Evolutionary conservation across 305 asterid species (phyloP), one percentile per base, ranked within the genome.

Genomic region (Rubia peregrina): DNA sequence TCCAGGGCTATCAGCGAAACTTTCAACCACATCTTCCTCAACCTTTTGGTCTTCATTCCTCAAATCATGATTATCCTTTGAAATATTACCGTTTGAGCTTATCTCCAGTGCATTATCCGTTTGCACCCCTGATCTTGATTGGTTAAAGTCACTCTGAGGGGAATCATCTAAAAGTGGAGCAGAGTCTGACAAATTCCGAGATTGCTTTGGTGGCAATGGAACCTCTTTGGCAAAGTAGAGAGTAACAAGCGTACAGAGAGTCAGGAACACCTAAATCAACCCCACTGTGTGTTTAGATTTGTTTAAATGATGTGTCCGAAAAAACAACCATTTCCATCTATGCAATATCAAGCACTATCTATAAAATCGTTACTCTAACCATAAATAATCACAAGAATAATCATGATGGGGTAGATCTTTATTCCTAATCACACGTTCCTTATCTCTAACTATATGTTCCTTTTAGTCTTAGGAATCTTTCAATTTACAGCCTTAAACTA

Each of bases 151-250:
- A 65, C 78, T 79, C 74, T 71, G 78, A 60, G 79, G 85, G 51
- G 75, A 79, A 80, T 85, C 85, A 62, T 84, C 81, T 87, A 95
- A 80, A 69, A 95, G 92, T 76, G 99, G 99, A 83, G 98, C 87
- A 83, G 96, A 83, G 82, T 95, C 97, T 70, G 95, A 77, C 72
- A 80, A 71, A 42, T 70, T 84, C 53, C 75, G 86, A 63, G 82
- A 75, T 71, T 87, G 89, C 73, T 79, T 81, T 59, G 83, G 81
- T 53, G 79, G 43, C 84, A 88, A 74, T 3, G 96, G 98, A 57
- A 86, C 88, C 87, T 95, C 99, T 72, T 87, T 86, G 5, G 99
- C 99, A 69, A 95, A 91, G 93, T 90, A 83, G 80, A 95, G 87
- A 10, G 98, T 90, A 69, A 95, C 89, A 62, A 86, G 86, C 1